phyloP scores from a whole-genome alignment of 2,329 filamentous ascomycete species.

The Tympanopsis confertula region DNA sequence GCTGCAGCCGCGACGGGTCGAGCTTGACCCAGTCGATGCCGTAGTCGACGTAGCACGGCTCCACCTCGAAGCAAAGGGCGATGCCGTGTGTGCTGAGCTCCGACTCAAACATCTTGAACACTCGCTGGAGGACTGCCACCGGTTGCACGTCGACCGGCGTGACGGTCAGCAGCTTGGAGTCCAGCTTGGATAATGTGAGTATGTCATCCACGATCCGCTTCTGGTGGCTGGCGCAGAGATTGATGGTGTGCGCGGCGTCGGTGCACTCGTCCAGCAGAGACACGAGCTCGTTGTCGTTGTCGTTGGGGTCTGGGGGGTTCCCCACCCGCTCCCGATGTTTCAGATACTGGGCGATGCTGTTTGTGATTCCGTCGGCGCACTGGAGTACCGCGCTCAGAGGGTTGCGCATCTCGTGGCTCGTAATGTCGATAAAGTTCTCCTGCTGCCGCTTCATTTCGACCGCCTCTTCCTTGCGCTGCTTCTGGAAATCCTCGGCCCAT shows the following conservation, averaged over 20 bases:
- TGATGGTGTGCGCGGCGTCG: conserved; percentile 72
- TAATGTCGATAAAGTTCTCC: conserved; percentile 65
- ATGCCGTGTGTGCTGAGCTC: conserved; percentile 65
- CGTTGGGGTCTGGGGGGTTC: conserved; percentile 9
- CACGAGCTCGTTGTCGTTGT: conserved; percentile 30
- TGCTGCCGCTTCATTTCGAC: conserved; percentile 67
- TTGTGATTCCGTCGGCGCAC: conserved; percentile 61
- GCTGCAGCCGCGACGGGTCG: conserved; percentile 63
- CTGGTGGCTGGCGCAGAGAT: conserved; percentile 68
- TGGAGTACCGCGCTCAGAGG: conserved; percentile 65
- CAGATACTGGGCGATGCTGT: conserved; percentile 32
- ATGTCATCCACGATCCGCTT: conserved; percentile 62
- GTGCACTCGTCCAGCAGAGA: conserved; percentile 42
- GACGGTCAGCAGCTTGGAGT: conserved; percentile 59
- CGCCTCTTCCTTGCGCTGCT: conserved; percentile 66
- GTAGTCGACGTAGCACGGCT: conserved; percentile 53
- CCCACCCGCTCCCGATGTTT: conserved; percentile 3
- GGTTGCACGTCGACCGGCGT: conserved; percentile 62
- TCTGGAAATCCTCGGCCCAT: conserved; percentile 71
- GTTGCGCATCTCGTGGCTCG: conserved; percentile 67
- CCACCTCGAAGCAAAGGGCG: conserved; percentile 55
- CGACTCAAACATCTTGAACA: conserved; percentile 69
- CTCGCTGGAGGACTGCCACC: conserved; percentile 53
- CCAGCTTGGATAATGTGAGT: conserved; percentile 56
- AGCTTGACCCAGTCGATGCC: conserved; percentile 62